Percentiles rank a stretch among this genome's conserved stretches.
Conservation (phyloP, 169 alveolate genomes). For the Cyclospora cayetanensis region DNA sequence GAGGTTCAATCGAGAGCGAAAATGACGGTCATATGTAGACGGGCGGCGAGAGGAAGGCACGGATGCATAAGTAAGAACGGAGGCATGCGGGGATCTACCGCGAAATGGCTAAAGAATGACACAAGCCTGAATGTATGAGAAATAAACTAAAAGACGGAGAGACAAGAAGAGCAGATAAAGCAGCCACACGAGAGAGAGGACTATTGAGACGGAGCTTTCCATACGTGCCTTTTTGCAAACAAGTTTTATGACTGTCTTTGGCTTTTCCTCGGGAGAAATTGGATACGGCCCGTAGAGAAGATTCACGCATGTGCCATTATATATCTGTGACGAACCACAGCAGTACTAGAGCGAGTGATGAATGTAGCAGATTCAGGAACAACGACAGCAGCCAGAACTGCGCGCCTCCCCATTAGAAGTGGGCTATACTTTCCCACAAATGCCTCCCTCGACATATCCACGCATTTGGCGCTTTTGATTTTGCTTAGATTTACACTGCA, state of each 20-base stretch:
- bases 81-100: neutral
- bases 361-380: neutral
- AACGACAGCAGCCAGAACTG: neutral
- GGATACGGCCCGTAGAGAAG: slow-evolving; percentile 79
- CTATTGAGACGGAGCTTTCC: neutral
- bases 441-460: neutral
- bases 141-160: neutral
- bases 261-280: slow-evolving; percentile 79
- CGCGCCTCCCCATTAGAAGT: neutral
- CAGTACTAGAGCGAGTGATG: slow-evolving; percentile 72
- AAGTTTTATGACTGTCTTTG: slow-evolving; percentile 81
- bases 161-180: neutral
- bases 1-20: slow-evolving; percentile 75
- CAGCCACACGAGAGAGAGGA: neutral
- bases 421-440: neutral
- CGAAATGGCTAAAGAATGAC: neutral
- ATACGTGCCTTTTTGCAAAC: slow-evolving; percentile 71
- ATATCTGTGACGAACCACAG: slow-evolving; percentile 73
- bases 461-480: neutral
- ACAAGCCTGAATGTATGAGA: neutral
- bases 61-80: slow-evolving; percentile 31
- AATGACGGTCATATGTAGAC: slow-evolving; percentile 81
- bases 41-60: slow-evolving; percentile 78
- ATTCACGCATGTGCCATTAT: slow-evolving; percentile 80
- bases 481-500: slow-evolving; percentile 44